phyloP scores from a whole-genome alignment of 2,329 filamentous ascomycete genomes.

The Rugonectria rugulosa region DNA sequence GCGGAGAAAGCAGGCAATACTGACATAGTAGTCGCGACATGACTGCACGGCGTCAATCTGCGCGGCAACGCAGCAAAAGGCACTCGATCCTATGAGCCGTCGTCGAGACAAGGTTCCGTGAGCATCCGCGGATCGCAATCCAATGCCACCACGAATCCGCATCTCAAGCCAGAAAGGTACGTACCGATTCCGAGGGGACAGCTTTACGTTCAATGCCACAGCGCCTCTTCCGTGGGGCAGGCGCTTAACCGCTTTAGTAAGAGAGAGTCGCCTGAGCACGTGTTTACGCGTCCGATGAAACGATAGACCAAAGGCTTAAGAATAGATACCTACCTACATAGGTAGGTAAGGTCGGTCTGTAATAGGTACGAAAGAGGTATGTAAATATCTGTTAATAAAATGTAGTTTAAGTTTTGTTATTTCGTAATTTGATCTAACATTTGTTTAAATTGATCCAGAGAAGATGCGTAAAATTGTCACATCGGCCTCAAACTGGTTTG shows the following conservation, averaged over 20 bases:
- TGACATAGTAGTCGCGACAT: constrained; percentile 65
- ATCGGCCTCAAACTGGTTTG: too few species aligned
- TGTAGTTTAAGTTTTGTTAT: too few species aligned
- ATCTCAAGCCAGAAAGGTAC: constrained; percentile 23
- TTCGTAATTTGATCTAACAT: too few species aligned
- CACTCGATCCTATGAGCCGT: constrained; percentile 24
- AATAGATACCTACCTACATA: too few species aligned
- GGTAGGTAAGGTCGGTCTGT: too few species aligned
- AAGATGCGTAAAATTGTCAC: too few species aligned
- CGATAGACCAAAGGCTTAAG: too few species aligned
- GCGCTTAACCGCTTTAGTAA: too few species aligned
- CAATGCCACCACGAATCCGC: constrained; percentile 13
- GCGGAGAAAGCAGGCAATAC: constrained; percentile 31
- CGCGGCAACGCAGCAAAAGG: constrained; percentile 15
- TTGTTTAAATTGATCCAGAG: too few species aligned
- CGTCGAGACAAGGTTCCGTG: constrained; percentile 23
- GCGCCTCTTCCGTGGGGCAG: neutral
- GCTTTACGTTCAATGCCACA: too few species aligned
- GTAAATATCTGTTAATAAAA: neutral
- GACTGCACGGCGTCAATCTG: constrained; percentile 13
- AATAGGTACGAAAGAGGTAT: neutral
- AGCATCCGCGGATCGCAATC: constrained; percentile 6
- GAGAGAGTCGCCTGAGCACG: too few species aligned
- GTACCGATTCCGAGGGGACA: constrained; percentile 30
- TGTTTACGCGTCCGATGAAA: too few species aligned